phyloP scores from a whole-genome alignment of 139 green algal genomes.

The Coelastrella sp. region DNA sequence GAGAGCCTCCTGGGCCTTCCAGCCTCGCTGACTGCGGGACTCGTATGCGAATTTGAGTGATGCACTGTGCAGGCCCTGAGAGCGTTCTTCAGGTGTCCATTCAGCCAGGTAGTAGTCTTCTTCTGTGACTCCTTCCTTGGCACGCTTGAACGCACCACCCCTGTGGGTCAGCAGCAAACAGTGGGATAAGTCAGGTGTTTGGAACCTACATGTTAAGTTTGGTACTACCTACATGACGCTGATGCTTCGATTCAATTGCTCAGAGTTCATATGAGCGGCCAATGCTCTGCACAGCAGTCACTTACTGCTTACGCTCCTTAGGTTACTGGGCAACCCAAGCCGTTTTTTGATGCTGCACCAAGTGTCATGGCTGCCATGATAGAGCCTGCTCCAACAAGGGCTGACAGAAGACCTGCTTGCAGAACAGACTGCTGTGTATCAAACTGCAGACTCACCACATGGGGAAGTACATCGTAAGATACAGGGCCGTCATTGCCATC shows the following conservation, averaged over 20 bases:
- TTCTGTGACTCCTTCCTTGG: constrained; percentile 78
- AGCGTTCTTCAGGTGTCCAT: constrained; percentile 68
- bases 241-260: no score
- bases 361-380: not conserved
- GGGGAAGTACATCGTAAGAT: constrained; percentile 91
- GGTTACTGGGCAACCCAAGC: no score
- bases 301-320: no score
- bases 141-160: constrained; percentile 85
- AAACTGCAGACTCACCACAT: constrained; percentile 75
- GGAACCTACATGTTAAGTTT: no score
- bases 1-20: not conserved
- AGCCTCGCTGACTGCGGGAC: constrained; percentile 56
- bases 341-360: not conserved
- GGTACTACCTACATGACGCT: no score
- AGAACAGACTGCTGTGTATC: no score
- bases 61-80: constrained; percentile 65
- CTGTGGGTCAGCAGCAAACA: not conserved
- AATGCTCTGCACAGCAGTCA: no score
- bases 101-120: constrained; percentile 91
- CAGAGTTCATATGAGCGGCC: no score
- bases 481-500: constrained; percentile 74
- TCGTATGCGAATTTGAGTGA: constrained; percentile 76
- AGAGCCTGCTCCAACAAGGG: not conserved
- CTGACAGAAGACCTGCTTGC: no score
- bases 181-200: not conserved